Evolutionary conservation across 768 basidiomycete species (phyloP), one percentile per base, ranked within the genome.

Genomic region (Kwoniella mangroviensis): DNA sequence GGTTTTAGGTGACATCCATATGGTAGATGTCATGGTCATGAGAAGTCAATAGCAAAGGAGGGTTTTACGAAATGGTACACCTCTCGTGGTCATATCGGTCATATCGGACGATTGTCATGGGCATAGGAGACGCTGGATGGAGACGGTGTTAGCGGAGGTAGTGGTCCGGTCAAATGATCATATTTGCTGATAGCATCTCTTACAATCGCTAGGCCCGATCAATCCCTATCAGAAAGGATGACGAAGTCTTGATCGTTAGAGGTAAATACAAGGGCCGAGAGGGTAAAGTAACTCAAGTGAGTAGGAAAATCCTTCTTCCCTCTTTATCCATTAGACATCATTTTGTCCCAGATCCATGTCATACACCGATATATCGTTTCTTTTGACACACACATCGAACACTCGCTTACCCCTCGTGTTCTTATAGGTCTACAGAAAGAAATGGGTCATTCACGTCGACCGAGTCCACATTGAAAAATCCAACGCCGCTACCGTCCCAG

Each of bases 211-310:
- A 96, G 94, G 86, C 89, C 76, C 94, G 94, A 75, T 93, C 95
- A 68, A 86, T 98, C 70, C 94, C 97, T 66, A 89, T 98, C 81
- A 92, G 97, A 82, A 98, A 98, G 85, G 96, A 98, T 79, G 96
- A 99, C 84, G 96, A 98, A 86, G 96, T 98, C 74, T 87, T 91
- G 82, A 94, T 99, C 79, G 92, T 98, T 70, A 89, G 96, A 74
- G 96, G 96, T 67, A 95, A 96, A 85, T 94, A 97, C 89, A 97
- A 97, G 88, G 96, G 97, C 62, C 89, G 94, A 82, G 96, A 99
- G 88, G 96, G 96, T 81, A 98, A 98, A 87, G 90, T 99, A 73
- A 93, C 92, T 70, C 84, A 85, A 82, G 82, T 83, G 55, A 68
- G 82, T 71, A 15, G 3, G 9, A 15, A 17, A 17, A 3, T 57